A percentile compares a stretch with the other conserved stretches of the same genome.
phyloP scores from a whole-genome alignment of 768 basidiomycete species.

The Podaxis mareebaensis region DNA sequence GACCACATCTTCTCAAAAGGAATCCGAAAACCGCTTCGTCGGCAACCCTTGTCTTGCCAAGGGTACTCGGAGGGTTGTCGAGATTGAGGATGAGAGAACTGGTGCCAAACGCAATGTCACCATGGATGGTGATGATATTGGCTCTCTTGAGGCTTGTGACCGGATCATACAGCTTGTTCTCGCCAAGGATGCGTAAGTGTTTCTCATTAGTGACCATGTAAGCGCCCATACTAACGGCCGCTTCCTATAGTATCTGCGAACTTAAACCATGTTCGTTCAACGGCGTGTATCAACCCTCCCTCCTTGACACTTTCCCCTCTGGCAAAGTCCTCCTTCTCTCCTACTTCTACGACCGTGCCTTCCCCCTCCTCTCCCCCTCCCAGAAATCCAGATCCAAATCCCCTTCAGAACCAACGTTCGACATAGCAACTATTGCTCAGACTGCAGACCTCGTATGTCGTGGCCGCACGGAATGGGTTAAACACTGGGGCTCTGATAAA shows the following conservation, averaged over 20 bases:
- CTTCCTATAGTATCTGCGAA: slow-evolving; percentile 67
- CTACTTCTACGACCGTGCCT: slow-evolving; percentile 96
- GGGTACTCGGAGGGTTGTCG: slow-evolving; percentile 62
- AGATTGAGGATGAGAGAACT: slow-evolving; percentile 52
- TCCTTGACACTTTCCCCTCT: slow-evolving; percentile 82
- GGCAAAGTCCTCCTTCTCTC: slow-evolving; percentile 91
- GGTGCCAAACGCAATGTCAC: slow-evolving; percentile 59
- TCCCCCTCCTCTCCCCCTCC: slow-evolving; percentile 59
- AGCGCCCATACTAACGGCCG: not conserved
- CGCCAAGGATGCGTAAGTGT: slow-evolving; percentile 88
- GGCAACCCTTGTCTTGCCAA: slow-evolving; percentile 84
- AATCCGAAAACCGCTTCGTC: slow-evolving; percentile 28
- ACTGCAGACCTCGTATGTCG: slow-evolving; percentile 75
- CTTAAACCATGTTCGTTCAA: slow-evolving; percentile 95
- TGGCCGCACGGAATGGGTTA: slow-evolving; percentile 64
- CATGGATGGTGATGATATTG: slow-evolving; percentile 84
- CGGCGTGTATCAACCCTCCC: slow-evolving; percentile 94
- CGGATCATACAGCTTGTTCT: slow-evolving; percentile 84
- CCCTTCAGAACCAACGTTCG: slow-evolving; percentile 29
- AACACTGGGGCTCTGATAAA: slow-evolving; percentile 37
- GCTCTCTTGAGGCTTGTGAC: slow-evolving; percentile 84
- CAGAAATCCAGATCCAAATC: slow-evolving; percentile 18
- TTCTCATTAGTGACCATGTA: slow-evolving; percentile 1
- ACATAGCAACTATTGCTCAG: slow-evolving; percentile 57
- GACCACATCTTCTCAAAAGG: slow-evolving; percentile 16